Conservation (phyloP, 108 stramenopile genomes). For the Skeletonema marinoi region DNA sequence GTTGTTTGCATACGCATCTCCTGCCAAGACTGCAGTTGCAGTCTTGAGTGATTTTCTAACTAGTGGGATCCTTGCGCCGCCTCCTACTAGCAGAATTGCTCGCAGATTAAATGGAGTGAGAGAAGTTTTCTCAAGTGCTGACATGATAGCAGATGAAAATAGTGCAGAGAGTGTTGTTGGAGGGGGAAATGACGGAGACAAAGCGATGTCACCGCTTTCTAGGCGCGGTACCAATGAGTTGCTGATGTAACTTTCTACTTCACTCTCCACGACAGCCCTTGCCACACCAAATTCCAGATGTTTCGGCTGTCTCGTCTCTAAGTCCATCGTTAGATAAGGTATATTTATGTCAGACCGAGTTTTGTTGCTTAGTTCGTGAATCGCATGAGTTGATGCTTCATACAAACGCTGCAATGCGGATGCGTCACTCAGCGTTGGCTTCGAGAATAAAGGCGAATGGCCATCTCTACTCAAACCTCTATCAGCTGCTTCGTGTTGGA, state of each 20-base stretch:
- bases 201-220: not conserved
- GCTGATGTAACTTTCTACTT: conserved; percentile 44
- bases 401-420: conserved; percentile 40
- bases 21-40: conserved; percentile 26
- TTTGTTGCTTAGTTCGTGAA: conserved; percentile 65
- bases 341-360: conserved; percentile 65
- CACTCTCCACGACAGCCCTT: conserved; percentile 62
- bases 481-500: not conserved
- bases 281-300: conserved; percentile 73
- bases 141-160: conserved; percentile 60
- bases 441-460: conserved; percentile 3
- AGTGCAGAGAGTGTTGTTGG: conserved; percentile 58
- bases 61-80: conserved; percentile 22
- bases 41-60: conserved; percentile 34
- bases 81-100: conserved; percentile 68
- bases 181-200: conserved; percentile 64
- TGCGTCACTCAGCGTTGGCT: conserved; percentile 31
- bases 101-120: conserved; percentile 54
- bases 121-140: conserved; percentile 56
- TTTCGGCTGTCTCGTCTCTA: conserved; percentile 44
- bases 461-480: conserved; percentile 18
- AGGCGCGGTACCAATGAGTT: conserved; percentile 36
- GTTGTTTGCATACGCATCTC: conserved; percentile 18
- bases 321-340: conserved; percentile 68
- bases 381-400: conserved; percentile 46